Evolutionary conservation across 2,329 filamentous ascomycete genomes (phyloP), one percentile per base, ranked within the genome.

Genomic region (Neonectria punicea): DNA sequence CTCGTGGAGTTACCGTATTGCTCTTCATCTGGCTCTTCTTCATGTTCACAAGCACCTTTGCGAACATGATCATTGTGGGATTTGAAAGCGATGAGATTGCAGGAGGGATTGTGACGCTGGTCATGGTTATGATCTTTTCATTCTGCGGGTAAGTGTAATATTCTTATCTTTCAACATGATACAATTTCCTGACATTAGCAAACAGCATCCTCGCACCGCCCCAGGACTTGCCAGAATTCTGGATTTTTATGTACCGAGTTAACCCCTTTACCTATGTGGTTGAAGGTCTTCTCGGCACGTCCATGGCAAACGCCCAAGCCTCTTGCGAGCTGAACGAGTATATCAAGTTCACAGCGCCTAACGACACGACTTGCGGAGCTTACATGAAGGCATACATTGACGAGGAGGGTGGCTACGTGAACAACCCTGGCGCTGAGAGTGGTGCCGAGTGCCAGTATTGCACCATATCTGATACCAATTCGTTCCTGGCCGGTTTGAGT

Each of bases 41-140:
- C 68, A 76, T 92, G 58, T 90, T 90, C 75, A 84, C 87, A 1
- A 87, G 84, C 3, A 91, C 89, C 0, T 92, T 92, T 73, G 84
- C 88, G 2, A 82, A 87, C 66, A 85, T 91, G 82, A 73, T 89
- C 62, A 89, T 91, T 57, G 85, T 89, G 1, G 89, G 86, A 28
- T 80, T 92, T 16, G 86, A 88, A 5, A 83, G 83, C 41, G 88
- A 88, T 6, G 89, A 91, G 74, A 86, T 85, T 1, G 89, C 85
- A 34, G 88, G 87, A 44, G 90, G 89, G 67, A 79, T 92, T 57
- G 87, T 88, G 56, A 88, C 89, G 28, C 77, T 92, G 50, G 75
- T 88, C 69, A 90, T 91, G 78, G 86, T 87, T 25, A 80, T 92
- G 67, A 84, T 83, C 43, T 81, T 91, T 41, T 82, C 88, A 53